Conservation (phyloP, 257 asterid species). For the Solanum virginianum region DNA sequence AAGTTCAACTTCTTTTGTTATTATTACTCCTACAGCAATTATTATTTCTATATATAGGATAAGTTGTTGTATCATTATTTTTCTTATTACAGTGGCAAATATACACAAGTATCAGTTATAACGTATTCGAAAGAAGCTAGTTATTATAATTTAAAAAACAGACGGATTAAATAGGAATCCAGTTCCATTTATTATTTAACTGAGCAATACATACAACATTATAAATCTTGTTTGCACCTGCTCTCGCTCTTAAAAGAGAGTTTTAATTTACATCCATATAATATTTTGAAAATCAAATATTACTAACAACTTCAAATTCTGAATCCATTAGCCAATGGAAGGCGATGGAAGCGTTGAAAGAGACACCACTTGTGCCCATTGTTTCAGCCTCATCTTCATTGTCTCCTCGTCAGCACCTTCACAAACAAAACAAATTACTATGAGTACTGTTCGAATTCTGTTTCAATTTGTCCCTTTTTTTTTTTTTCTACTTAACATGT, state of each 20-base stretch:
- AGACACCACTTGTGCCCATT: constrained; percentile 84
- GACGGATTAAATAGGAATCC: background rate
- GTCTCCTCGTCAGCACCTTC: constrained; percentile 44
- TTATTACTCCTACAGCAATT: too few relatives aligned
- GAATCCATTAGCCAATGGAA: background rate
- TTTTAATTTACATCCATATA: background rate
- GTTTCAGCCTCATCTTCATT: constrained; percentile 48
- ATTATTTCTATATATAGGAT: too few relatives aligned
- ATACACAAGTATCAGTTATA: background rate
- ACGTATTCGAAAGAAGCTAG: background rate
- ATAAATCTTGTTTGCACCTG: background rate
- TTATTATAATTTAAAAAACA: background rate
- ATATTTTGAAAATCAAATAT: background rate
- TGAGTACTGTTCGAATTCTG: background rate
- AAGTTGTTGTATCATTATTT: too few relatives aligned
- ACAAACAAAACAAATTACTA: background rate
- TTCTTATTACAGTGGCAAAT: background rate
- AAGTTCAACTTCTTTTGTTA: too few relatives aligned
- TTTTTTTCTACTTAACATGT: too few relatives aligned
- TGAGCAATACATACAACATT: background rate
- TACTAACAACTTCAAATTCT: background rate
- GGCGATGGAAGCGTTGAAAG: constrained; percentile 36
- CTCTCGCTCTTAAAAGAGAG: background rate
- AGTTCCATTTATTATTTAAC: background rate
- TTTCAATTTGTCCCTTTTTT: too few relatives aligned